Evolutionary conservation across 2,329 filamentous ascomycete genomes (phyloP).

Genomic region (Scleromitrula shiraiana): DNA sequence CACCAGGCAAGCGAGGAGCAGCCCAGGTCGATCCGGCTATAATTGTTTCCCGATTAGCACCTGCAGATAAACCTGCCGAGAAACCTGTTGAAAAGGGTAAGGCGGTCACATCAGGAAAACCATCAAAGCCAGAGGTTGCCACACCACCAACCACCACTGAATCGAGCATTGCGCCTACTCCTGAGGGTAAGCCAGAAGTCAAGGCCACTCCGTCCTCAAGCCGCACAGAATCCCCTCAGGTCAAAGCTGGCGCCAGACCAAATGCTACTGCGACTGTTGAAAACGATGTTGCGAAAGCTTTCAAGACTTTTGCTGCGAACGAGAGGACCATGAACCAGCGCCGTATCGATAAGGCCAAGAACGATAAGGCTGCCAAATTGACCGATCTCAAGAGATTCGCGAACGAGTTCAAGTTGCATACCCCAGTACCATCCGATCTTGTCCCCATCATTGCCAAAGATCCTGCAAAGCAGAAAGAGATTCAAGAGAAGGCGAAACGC

Average conservation of each 20-base stretch:
- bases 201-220: conserved; percentile 29
- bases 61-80: conserved; percentile 33
- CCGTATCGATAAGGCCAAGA: conserved; percentile 50
- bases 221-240: conserved; percentile 24
- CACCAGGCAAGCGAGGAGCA: conserved; percentile 70
- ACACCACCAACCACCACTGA: conserved; percentile 26
- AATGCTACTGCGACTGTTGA: conserved; percentile 55
- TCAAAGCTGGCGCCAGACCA: conserved; percentile 31
- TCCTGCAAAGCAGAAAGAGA: conserved; percentile 86
- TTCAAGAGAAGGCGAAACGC: conserved; percentile 77
- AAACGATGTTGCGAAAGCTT: conserved; percentile 52
- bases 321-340: conserved; percentile 49
- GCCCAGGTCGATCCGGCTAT: conserved; percentile 78
- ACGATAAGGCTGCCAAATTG: conserved; percentile 84
- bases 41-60: conserved; percentile 72
- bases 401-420: conserved; percentile 85
- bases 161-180: conserved; percentile 19
- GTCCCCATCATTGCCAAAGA: conserved; percentile 96
- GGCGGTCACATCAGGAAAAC: conserved; percentile 24
- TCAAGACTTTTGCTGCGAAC: conserved; percentile 54
- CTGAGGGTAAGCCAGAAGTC: conserved; percentile 21
- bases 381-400: conserved; percentile 96
- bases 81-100: conserved; percentile 23
- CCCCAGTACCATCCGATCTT: conserved; percentile 82
- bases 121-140: conserved; percentile 20